Percentiles rank a stretch among this genome's conserved stretches.
These are phyloP conservation scores for Hypoxylon sp. DNA, from an alignment of 2,329 filamentous ascomycete species.

Conservation along the genomic window DNA sequence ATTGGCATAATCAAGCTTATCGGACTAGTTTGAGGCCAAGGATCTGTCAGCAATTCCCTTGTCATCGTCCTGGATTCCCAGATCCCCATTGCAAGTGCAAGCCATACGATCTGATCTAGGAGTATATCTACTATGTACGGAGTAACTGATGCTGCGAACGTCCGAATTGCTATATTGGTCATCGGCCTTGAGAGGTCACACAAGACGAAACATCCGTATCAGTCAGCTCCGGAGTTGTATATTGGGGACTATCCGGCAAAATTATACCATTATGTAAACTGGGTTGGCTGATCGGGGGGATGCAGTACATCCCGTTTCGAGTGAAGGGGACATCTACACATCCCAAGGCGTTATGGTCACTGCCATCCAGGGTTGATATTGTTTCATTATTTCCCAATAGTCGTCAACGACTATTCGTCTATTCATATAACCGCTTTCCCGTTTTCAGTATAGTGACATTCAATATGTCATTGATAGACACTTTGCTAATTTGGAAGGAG, in stretches of 20 bases:
- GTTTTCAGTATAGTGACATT: constrained; percentile 7
- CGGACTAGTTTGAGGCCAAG: constrained; percentile 28
- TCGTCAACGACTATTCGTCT: constrained; percentile 24
- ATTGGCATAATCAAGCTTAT: constrained; percentile 36
- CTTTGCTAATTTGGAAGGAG: constrained; percentile 30
- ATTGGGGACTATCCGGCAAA: constrained; percentile 51
- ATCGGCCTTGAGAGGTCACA: constrained; percentile 28
- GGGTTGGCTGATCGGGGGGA: constrained; percentile 26
- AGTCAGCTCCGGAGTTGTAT: constrained; percentile 47
- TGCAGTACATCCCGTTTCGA: constrained; percentile 33
- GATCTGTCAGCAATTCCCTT: constrained; percentile 33
- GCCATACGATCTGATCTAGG: constrained; percentile 15
- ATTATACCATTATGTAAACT: constrained; percentile 29
- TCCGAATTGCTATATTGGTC: constrained; percentile 10
- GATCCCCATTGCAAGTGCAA: constrained; percentile 32
- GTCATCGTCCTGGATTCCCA: constrained; percentile 17
- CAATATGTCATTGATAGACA: constrained; percentile 5
- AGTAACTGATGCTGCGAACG: constrained; percentile 40
- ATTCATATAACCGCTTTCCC: constrained; percentile 11
- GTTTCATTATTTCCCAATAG: constrained; percentile 37
- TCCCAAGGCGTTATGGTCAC: background rate
- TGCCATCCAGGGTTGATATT: constrained; percentile 35
- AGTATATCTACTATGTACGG: constrained; percentile 19
- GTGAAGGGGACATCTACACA: constrained; percentile 28
- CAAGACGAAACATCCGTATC: constrained; percentile 33